These are phyloP conservation scores for Myrica gale DNA, from an alignment of 306 rosid species.

Conservation along the genomic window DNA sequence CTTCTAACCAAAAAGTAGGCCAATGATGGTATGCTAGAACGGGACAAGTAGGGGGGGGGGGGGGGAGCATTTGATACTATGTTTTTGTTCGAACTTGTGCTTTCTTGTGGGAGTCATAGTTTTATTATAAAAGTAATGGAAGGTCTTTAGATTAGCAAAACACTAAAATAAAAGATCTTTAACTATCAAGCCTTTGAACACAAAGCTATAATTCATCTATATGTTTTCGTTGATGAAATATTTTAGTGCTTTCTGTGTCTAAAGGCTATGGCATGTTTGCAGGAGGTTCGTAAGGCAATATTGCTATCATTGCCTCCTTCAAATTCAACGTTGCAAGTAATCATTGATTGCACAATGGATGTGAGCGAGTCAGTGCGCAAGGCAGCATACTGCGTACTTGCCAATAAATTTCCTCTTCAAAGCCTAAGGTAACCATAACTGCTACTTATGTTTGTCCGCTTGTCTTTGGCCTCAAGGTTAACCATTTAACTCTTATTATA, in stretches of 20 bases:
- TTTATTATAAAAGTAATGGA: neutral
- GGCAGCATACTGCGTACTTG: slow-evolving; percentile 81
- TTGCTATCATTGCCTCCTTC: slow-evolving; percentile 89
- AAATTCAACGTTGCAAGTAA: slow-evolving; percentile 68
- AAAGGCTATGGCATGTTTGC: slow-evolving; percentile 27
- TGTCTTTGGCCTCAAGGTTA: neutral
- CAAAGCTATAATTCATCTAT: neutral
- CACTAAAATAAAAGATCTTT: no score
- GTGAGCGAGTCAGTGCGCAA: slow-evolving; percentile 87
- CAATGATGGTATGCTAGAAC: neutral
- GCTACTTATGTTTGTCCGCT: neutral
- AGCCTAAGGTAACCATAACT: slow-evolving; percentile 66
- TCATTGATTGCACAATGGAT: slow-evolving; percentile 84
- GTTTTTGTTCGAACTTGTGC: neutral
- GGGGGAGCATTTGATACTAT: neutral
- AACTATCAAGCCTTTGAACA: neutral
- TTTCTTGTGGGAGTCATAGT: neutral
- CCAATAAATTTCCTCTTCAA: slow-evolving; percentile 93
- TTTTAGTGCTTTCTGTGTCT: neutral
- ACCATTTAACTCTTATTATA: slow-evolving; percentile 1
- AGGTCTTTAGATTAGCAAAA: neutral
- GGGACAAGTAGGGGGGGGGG: neutral
- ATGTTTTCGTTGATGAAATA: neutral
- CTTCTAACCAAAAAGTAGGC: neutral
- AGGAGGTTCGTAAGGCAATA: slow-evolving; percentile 92